These are phyloP conservation scores for Curvularia sp. DNA, from an alignment of 2,329 filamentous ascomycete genomes.

Conservation along the genomic window DNA sequence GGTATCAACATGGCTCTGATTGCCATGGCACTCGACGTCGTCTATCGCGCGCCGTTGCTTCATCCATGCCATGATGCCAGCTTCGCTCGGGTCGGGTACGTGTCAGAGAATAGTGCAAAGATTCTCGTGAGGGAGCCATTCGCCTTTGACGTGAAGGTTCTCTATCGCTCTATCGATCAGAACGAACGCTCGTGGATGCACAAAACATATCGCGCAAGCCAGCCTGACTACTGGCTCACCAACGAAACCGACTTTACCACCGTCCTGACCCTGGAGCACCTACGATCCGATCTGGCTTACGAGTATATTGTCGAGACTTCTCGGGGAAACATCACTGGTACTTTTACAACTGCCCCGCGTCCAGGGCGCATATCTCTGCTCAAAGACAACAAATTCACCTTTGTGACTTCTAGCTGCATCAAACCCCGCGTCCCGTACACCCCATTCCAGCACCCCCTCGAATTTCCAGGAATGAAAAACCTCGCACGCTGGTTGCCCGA, in stretches of 20 bases:
- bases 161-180: constrained; percentile 43
- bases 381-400: constrained; percentile 78
- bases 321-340: constrained; percentile 85
- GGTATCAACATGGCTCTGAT: constrained; percentile 75
- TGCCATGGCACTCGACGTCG: constrained; percentile 74
- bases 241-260: constrained; percentile 85
- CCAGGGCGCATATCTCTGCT: constrained; percentile 66
- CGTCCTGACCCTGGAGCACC: constrained; percentile 69
- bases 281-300: constrained; percentile 76
- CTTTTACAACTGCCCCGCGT: constrained; percentile 78
- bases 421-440: constrained; percentile 90
- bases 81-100: constrained; percentile 86
- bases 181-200: constrained; percentile 41
- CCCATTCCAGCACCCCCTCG: constrained; percentile 79
- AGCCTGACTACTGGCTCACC: constrained; percentile 61
- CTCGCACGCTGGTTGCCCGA: constrained; percentile 75
- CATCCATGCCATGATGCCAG: constrained; percentile 77
- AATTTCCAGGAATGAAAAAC: constrained; percentile 79
- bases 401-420: constrained; percentile 91
- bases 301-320: constrained; percentile 71
- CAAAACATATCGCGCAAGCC: constrained; percentile 38
- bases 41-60: constrained; percentile 74
- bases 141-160: constrained; percentile 64
- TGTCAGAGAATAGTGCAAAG: constrained; percentile 79
- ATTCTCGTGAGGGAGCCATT: constrained; percentile 87